phyloP scores from a whole-genome alignment of 345 rosid species.

The Salix caprea region DNA sequence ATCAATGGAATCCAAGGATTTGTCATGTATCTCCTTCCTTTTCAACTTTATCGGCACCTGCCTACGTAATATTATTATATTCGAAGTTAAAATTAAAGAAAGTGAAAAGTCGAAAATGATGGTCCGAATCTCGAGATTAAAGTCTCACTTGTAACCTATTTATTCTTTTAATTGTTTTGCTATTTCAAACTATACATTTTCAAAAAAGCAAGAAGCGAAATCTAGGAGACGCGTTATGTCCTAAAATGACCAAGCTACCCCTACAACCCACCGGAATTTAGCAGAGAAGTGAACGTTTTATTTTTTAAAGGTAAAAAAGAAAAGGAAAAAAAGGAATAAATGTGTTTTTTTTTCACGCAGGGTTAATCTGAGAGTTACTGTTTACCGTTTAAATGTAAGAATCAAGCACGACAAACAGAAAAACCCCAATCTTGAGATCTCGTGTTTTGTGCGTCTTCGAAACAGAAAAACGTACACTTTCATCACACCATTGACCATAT shows the following conservation, averaged over 20 bases:
- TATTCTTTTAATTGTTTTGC: no score
- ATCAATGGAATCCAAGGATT: conserved; percentile 12
- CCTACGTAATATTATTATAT: not conserved
- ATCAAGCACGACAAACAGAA: not conserved
- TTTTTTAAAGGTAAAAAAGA: no score
- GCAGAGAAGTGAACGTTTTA: no score
- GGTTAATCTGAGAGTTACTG: conserved; percentile 10
- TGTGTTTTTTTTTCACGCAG: not conserved
- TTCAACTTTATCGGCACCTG: conserved; percentile 4
- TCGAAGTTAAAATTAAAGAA: not conserved
- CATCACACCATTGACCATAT: not conserved
- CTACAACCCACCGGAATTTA: not conserved
- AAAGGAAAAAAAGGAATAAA: no score
- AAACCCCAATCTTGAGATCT: conserved; percentile 23
- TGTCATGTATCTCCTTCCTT: not conserved
- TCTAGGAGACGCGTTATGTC: not conserved
- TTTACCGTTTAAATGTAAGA: not conserved
- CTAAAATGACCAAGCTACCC: conserved; percentile 15
- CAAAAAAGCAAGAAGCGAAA: not conserved
- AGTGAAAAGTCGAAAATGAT: not conserved
- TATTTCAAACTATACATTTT: no score
- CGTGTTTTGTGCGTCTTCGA: conserved; percentile 17
- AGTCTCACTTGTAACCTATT: not conserved
- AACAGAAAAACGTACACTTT: not conserved
- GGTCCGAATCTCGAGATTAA: conserved; percentile 3